Conservation (phyloP, 257 asterid species). For the Plectranthus barbatus region DNA sequence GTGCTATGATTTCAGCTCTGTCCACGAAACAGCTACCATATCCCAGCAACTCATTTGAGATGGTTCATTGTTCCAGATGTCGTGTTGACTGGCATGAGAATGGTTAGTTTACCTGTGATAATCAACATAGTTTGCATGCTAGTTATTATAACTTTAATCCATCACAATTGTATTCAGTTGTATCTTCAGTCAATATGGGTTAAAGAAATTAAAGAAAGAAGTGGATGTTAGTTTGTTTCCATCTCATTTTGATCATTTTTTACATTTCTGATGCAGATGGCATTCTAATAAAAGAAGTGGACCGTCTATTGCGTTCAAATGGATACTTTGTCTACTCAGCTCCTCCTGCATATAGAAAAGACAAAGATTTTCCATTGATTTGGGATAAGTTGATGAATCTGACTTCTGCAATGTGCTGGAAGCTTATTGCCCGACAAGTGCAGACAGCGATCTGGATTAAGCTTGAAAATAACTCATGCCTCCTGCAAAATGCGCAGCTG, state of each 20-base stretch:
- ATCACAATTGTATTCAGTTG: not conserved
- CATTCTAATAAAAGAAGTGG: constrained; percentile 74
- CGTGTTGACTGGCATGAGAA: constrained; percentile 89
- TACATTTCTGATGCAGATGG: constrained; percentile 53
- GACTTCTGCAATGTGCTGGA: constrained; percentile 96
- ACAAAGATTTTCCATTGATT: constrained; percentile 71
- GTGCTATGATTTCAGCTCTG: constrained; percentile 76
- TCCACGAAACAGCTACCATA: constrained; percentile 83
- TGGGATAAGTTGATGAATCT: constrained; percentile 71
- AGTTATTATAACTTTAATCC: too few species aligned
- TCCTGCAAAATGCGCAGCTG: constrained; percentile 44
- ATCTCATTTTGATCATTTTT: not conserved
- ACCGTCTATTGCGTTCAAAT: constrained; percentile 61
- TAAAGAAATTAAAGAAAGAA: not conserved
- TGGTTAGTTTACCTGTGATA: constrained; percentile 32
- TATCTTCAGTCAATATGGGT: not conserved
- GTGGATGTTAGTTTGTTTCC: not conserved
- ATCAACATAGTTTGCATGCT: not conserved
- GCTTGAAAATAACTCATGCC: constrained; percentile 53
- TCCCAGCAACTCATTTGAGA: constrained; percentile 79
- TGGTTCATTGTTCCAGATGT: constrained; percentile 95
- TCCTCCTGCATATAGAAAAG: constrained; percentile 93
- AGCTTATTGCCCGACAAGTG: constrained; percentile 77
- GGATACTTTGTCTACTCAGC: constrained; percentile 93
- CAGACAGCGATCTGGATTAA: constrained; percentile 92